Evolutionary conservation across 2,329 filamentous ascomycete species (phyloP).

Genomic region (Fusarium begoniae): DNA sequence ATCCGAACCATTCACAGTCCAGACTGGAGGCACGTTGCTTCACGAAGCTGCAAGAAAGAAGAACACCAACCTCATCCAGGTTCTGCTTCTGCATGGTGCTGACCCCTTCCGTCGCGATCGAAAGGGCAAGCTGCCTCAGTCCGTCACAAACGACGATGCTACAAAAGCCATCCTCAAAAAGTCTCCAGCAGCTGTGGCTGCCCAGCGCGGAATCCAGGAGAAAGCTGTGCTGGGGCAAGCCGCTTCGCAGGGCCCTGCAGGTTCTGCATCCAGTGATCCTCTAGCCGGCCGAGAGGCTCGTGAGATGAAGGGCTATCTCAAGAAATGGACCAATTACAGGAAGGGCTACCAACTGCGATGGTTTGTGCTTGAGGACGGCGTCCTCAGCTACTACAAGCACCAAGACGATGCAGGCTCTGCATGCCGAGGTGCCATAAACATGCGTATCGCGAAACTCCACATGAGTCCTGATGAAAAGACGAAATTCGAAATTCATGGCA

Average conservation of each 20-base stretch:
- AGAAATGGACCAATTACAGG: conserved; percentile 99
- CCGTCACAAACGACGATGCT: conserved; percentile 93
- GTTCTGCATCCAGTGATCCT: conserved; percentile 65
- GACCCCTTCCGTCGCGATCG: conserved; percentile 96
- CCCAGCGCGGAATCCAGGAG: conserved; percentile 95
- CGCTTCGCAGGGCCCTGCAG: conserved; percentile 63
- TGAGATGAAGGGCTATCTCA: conserved; percentile 98
- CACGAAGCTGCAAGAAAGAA: conserved; percentile 92
- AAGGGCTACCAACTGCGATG: conserved; percentile 96
- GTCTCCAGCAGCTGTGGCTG: conserved; percentile 92
- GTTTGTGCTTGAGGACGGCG: conserved; percentile 98
- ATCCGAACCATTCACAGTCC: conserved; percentile 78
- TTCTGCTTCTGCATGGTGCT: conserved; percentile 90
- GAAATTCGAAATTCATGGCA: conserved; percentile 96
- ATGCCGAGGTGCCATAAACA: conserved; percentile 97
- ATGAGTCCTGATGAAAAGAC: conserved; percentile 99
- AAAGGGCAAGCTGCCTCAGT: conserved; percentile 94
- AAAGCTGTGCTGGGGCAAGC: conserved; percentile 89
- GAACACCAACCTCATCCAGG: conserved; percentile 87
- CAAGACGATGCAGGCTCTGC: conserved; percentile 97
- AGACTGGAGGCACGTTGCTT: conserved; percentile 88
- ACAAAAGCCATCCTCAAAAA: conserved; percentile 90
- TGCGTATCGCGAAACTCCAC: conserved; percentile 92
- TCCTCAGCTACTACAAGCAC: conserved; percentile 98
- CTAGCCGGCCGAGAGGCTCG: conserved; percentile 84